Base-by-base conservation (phyloP, 2,329 filamentous ascomycete species). In the Trichophyton schoenleinii region DNA sequence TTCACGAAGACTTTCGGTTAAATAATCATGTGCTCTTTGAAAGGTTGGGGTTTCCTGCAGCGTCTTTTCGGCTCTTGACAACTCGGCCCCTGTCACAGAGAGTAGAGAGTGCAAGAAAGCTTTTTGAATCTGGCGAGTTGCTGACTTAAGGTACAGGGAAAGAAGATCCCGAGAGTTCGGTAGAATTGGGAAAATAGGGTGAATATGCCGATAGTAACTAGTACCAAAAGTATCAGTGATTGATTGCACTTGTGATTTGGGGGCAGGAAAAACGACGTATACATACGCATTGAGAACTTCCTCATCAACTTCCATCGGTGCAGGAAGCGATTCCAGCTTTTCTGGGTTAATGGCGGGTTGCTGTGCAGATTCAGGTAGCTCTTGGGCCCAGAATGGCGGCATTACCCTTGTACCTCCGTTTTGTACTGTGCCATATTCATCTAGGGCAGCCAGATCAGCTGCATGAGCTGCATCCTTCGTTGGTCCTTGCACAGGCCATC, bases 161-260 rank as follows among this genome's bases (percentile, higher is more conserved):
- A 75, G 68, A 41, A 72, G 70, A 34, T 75, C 72, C 57, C 69
- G 71, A 11, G 73, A 73, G 63, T 73, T 70, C 8, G 75, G 72
- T n/a, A 77, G 67, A 22, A 77, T 71, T 0, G 75, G 75, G 22
- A 76, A 66, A 20, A 76, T 63, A 5, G 70, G 69, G 63, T 77
- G 75, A 22, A 77, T 72, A 57, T 73, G 71, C 36, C 71, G 67
- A 59, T 75, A 75, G 65, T 77, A 77, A 6, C 74, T 76, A 60
- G 13, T 20, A 1, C 42, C 64, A 65, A 70, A 28, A 67, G 61
- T 63, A 48, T 41, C 11, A n/a, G 25, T 49, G 22, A 18, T 22
- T 36, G 7, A 34, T 34, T n/a, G 5, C 20, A 31, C 44, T 31
- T 31, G 28, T 31, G 1, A 31, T 31, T 7, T 31, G 7, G 6